A percentile compares a stretch with the other conserved stretches of the same genome.
Evolutionary conservation across 2,329 filamentous ascomycete species (phyloP).

Genomic region (Aspergillus caelatus): DNA sequence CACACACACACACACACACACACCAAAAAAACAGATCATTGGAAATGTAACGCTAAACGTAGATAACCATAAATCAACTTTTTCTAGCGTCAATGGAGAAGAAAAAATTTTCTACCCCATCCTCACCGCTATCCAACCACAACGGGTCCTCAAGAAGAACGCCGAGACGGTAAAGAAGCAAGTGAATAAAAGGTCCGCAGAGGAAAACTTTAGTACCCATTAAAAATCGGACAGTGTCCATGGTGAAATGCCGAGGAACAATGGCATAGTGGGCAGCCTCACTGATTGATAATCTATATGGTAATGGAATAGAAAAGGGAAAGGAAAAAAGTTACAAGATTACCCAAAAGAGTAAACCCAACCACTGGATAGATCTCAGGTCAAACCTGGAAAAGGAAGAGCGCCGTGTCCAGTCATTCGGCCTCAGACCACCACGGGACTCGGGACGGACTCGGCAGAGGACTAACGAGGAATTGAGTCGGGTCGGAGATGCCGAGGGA

Average conservation of each 20-base stretch:
- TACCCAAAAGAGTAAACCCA: conserved; percentile 16
- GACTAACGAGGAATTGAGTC: conserved; percentile 9
- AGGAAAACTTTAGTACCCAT: background rate
- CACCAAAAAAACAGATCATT: background rate
- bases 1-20: no score
- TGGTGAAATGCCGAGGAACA: conserved; percentile 6
- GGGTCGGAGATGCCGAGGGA: conserved; percentile 27
- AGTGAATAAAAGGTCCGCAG: background rate
- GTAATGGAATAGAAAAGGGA: conserved; percentile 3
- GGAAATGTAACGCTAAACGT: background rate
- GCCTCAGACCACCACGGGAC: conserved; percentile 30
- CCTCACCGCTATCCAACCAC: background rate
- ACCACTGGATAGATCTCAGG: background rate
- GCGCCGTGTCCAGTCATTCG: conserved; percentile 12
- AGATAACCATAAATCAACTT: conserved; percentile 3
- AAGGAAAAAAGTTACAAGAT: conserved; percentile 21
- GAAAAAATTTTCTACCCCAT: background rate
- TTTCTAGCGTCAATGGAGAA: background rate
- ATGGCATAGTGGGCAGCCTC: background rate
- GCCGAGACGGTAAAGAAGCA: background rate
- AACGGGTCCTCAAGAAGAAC: background rate
- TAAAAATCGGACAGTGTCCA: background rate
- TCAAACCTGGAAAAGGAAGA: background rate
- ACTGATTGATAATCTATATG: conserved; percentile 1
- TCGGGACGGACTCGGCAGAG: conserved; percentile 28